A percentile compares a stretch with the other conserved stretches of the same genome.
Conservation (phyloP, 2,329 filamentous ascomycete genomes). For the Alternaria solani region DNA sequence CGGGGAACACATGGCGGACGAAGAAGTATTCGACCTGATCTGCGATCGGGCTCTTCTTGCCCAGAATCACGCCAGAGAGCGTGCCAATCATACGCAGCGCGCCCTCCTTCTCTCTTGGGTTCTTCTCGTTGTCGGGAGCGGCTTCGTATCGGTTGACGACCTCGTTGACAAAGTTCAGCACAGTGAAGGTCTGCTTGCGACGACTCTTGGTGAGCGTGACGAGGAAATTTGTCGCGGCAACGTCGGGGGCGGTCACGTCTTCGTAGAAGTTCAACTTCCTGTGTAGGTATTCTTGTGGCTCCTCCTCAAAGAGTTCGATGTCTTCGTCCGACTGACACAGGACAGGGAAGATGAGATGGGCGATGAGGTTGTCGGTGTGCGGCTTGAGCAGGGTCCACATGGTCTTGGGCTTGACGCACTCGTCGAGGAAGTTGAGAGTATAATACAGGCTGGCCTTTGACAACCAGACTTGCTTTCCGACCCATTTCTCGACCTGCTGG, state of each 20-base stretch:
- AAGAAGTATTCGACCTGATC: slow-evolving; percentile 99
- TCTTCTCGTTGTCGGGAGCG: slow-evolving; percentile 86
- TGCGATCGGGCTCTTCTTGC: slow-evolving; percentile 98
- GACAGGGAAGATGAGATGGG: slow-evolving; percentile 94
- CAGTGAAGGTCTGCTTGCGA: slow-evolving; percentile 93
- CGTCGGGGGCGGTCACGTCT: slow-evolving; percentile 92
- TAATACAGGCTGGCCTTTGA: slow-evolving; percentile 94
- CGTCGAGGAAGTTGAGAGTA: slow-evolving; percentile 93
- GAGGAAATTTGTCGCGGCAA: slow-evolving; percentile 95
- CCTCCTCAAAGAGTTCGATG: slow-evolving; percentile 89
- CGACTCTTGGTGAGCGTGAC: slow-evolving; percentile 93
- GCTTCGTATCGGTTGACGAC: slow-evolving; percentile 93
- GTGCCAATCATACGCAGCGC: slow-evolving; percentile 97
- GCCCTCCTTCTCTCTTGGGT: slow-evolving; percentile 94
- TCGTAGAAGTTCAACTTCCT: slow-evolving; percentile 98
- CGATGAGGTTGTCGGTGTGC: slow-evolving; percentile 90
- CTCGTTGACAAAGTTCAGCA: slow-evolving; percentile 92
- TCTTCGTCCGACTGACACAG: slow-evolving; percentile 93
- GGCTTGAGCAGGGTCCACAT: slow-evolving; percentile 96
- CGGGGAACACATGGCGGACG: slow-evolving; percentile 96
- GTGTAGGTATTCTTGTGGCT: slow-evolving; percentile 96
- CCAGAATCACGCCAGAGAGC: slow-evolving; percentile 88
- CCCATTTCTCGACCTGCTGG: slow-evolving; percentile 96
- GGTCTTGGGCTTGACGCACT: slow-evolving; percentile 95
- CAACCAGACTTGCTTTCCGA: slow-evolving; percentile 91